phyloP scores from a whole-genome alignment of 164 flowering plant genomes.

The Chimonanthus salicifolius region DNA sequence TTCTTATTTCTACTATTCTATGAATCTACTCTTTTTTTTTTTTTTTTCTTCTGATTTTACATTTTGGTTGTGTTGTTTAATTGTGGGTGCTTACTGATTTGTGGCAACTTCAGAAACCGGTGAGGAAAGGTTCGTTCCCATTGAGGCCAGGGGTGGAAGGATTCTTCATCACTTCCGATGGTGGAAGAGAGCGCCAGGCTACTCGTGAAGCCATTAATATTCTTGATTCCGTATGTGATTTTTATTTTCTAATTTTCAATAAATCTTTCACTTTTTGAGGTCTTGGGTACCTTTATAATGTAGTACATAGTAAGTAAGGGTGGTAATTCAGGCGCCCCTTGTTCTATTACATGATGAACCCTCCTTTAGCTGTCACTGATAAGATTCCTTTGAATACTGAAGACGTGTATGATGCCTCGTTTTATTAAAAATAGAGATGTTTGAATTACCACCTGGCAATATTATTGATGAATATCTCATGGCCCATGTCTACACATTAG shows the following conservation, averaged over 20 bases:
- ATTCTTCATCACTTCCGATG: constrained; percentile 94
- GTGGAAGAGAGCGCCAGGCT: constrained; percentile 91
- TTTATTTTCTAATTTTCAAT: background rate
- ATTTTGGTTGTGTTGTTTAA: too few relatives aligned
- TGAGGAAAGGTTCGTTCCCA: constrained; percentile 76
- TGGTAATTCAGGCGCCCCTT: background rate
- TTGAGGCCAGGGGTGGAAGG: constrained; percentile 80
- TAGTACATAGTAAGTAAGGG: background rate
- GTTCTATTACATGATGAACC: background rate
- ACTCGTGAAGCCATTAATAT: constrained; percentile 74
- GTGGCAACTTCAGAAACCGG: constrained; percentile 49
- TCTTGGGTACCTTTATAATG: too few relatives aligned
- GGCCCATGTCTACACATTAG: too few relatives aligned
- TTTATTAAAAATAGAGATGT: too few relatives aligned
- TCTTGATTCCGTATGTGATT: constrained; percentile 57
- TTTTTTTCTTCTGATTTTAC: background rate
- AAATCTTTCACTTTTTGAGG: background rate
- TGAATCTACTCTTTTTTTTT: background rate
- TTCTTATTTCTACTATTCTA: background rate
- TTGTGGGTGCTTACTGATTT: background rate
- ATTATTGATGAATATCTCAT: too few relatives aligned
- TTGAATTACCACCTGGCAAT: too few relatives aligned
- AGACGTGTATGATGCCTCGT: too few relatives aligned
- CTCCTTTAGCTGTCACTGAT: background rate
- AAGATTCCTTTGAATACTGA: too few relatives aligned